A percentile compares a stretch with the other conserved stretches of the same genome.
These are phyloP conservation scores for Blastomyces parvus DNA, from an alignment of 2,329 filamentous ascomycete genomes.

Conservation along the genomic window DNA sequence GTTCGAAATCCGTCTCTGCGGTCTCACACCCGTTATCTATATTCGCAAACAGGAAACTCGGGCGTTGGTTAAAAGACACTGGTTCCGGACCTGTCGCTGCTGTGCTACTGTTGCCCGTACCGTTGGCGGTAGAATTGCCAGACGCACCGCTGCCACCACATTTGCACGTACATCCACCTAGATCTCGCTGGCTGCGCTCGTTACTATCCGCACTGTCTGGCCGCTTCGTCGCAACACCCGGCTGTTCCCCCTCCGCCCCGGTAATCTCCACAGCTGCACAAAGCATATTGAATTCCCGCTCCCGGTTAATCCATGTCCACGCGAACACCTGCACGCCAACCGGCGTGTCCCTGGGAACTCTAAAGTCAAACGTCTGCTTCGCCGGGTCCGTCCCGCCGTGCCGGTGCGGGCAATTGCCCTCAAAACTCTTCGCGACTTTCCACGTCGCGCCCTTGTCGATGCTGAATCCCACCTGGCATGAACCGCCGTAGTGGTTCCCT, in stretches of 20 bases:
- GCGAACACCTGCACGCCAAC: conserved; percentile 36
- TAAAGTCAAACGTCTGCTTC: conserved; percentile 39
- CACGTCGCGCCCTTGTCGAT: conserved; percentile 37
- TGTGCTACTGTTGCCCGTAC: not conserved
- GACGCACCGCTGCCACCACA: not conserved
- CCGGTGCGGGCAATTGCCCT: conserved; percentile 41
- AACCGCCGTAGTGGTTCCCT: conserved; percentile 40
- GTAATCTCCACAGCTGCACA: conserved; percentile 39
- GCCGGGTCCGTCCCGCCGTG: conserved; percentile 28
- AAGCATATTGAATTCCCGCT: conserved; percentile 39
- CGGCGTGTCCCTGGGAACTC: conserved; percentile 36
- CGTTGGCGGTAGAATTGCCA: not conserved
- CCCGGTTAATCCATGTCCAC: conserved; percentile 42
- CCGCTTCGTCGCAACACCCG: not conserved
- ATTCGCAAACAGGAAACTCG: conserved; percentile 35
- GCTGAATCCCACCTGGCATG: conserved; percentile 40
- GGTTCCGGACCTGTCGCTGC: not conserved
- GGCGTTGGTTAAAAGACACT: conserved; percentile 31
- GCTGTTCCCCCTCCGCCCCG: not conserved
- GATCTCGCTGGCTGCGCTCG: not conserved
- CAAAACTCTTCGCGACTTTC: conserved; percentile 37
- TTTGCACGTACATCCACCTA: no score
- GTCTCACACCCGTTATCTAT: conserved; percentile 34
- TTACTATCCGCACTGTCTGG: not conserved
- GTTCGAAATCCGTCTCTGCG: conserved; percentile 29